phyloP scores from a whole-genome alignment of 495 filamentous ascomycete genomes.

The Annulohypoxylon maeteangense region DNA sequence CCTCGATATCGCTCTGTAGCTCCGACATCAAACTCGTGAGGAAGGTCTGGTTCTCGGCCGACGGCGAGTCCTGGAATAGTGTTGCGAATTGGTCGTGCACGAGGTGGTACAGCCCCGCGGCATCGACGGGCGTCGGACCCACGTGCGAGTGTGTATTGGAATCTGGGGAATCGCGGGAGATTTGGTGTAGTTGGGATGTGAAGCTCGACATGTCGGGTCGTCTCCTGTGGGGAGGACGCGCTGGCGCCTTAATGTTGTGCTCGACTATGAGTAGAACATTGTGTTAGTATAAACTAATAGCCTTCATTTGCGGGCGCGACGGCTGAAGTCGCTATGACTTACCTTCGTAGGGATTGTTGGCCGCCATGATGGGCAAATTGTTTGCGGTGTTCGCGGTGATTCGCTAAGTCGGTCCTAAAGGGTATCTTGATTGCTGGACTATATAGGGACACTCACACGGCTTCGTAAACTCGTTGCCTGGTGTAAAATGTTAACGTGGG shows the following conservation, averaged over 20 bases:
- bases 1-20: conserved; percentile 70
- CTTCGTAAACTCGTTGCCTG: background rate
- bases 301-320: conserved; percentile 10
- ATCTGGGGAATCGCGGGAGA: conserved; percentile 56
- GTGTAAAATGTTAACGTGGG: conserved; percentile 6
- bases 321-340: conserved; percentile 5
- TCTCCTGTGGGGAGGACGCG: conserved; percentile 59
- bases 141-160: conserved; percentile 60
- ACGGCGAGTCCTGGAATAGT: conserved; percentile 59
- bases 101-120: conserved; percentile 68
- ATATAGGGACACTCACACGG: no score
- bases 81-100: conserved; percentile 61
- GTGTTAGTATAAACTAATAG: background rate
- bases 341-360: conserved; percentile 60
- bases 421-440: background rate
- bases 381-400: background rate
- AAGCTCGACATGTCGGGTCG: conserved; percentile 90
- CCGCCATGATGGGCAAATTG: conserved; percentile 53
- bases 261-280: conserved; percentile 70
- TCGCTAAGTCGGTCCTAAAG: background rate
- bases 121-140: conserved; percentile 76
- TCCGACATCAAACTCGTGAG: conserved; percentile 69
- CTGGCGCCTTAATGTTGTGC: conserved; percentile 72
- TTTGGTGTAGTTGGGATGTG: conserved; percentile 77
- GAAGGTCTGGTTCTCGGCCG: conserved; percentile 69